A percentile compares a stretch with the other conserved stretches of the same genome.
Conservation (phyloP, 352 stramenopile species). For the Phytopythium aichiense region DNA sequence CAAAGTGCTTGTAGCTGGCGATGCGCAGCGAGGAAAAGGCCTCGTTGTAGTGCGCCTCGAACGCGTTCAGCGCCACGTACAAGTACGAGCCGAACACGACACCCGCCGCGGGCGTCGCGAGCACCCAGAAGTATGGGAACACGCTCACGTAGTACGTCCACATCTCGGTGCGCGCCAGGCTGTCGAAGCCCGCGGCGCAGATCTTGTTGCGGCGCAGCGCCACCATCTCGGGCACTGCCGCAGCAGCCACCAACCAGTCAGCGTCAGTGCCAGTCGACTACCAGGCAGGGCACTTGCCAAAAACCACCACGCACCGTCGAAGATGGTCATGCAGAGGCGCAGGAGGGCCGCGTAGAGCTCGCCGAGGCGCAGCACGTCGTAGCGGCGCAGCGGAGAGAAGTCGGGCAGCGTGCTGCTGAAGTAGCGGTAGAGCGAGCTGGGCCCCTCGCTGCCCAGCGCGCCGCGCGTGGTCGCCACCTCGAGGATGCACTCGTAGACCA, state of each 20-base stretch:
- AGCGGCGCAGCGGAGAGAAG: slow-evolving; percentile 53
- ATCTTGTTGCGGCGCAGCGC: slow-evolving; percentile 84
- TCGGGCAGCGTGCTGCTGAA: slow-evolving; percentile 75
- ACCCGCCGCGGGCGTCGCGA: slow-evolving; percentile 71
- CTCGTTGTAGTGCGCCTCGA: slow-evolving; percentile 88
- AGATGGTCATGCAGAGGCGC: slow-evolving; percentile 78
- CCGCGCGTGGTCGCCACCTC: slow-evolving; percentile 65
- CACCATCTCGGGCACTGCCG: slow-evolving; percentile 69
- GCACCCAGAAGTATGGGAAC: slow-evolving; percentile 86
- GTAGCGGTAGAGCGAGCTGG: slow-evolving; percentile 73
- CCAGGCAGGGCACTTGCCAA: no score
- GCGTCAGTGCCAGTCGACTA: not conserved
- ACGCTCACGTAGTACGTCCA: slow-evolving; percentile 84
- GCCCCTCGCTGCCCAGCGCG: slow-evolving; percentile 53
- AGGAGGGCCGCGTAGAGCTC: slow-evolving; percentile 67
- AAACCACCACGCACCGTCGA: slow-evolving; percentile 48
- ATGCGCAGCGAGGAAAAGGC: slow-evolving; percentile 86
- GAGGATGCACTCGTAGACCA: slow-evolving; percentile 79
- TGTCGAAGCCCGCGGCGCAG: slow-evolving; percentile 53
- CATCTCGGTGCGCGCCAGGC: slow-evolving; percentile 64
- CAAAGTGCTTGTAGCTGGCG: slow-evolving; percentile 88
- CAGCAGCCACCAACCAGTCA: slow-evolving; percentile 7
- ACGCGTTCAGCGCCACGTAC: slow-evolving; percentile 83
- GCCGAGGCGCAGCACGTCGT: slow-evolving; percentile 62
- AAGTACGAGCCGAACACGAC: slow-evolving; percentile 84